These are phyloP conservation scores for Phaeodactylum tricornutum DNA, from an alignment of 108 stramenopile species.

Conservation along the genomic window DNA sequence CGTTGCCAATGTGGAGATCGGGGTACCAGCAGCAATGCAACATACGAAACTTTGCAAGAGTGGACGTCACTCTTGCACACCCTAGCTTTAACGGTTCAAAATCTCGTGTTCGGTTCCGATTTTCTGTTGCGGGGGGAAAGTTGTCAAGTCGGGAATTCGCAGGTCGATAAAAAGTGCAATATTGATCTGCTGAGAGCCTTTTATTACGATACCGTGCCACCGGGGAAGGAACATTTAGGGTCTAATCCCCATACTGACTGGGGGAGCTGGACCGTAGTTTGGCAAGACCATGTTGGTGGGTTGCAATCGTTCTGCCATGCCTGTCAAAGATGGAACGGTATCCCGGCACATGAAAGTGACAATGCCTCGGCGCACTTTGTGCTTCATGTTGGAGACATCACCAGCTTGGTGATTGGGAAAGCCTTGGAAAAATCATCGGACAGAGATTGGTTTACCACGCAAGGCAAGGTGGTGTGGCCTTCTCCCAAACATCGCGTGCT, in stretches of 20 bases:
- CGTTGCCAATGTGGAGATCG: too few relatives aligned
- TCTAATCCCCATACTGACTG: conserved; percentile 73
- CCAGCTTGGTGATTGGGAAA: conserved; percentile 38
- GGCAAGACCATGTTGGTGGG: conserved; percentile 71
- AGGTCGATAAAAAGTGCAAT: neutral
- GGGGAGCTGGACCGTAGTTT: conserved; percentile 73
- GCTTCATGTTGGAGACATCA: conserved; percentile 67
- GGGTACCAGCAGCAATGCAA: too few relatives aligned
- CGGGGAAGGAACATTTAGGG: conserved; percentile 22
- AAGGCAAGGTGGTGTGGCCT: conserved; percentile 3
- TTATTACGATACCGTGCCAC: conserved; percentile 2
- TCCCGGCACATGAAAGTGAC: conserved; percentile 8
- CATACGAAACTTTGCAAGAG: too few relatives aligned
- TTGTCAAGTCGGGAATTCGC: too few relatives aligned
- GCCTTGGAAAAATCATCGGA: neutral
- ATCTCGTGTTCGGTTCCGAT: too few relatives aligned
- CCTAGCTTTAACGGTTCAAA: too few relatives aligned
- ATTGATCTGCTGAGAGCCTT: conserved; percentile 10
- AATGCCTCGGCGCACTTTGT: conserved; percentile 17
- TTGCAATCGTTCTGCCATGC: conserved; percentile 66
- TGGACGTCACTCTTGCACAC: too few relatives aligned
- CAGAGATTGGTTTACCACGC: neutral
- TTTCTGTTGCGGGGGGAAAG: too few relatives aligned
- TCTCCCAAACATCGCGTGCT: conserved; percentile 26
- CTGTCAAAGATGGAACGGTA: conserved; percentile 53